Evolutionary conservation across 257 asterid genomes (phyloP).

Genomic region (Solanum ossicruentum): DNA sequence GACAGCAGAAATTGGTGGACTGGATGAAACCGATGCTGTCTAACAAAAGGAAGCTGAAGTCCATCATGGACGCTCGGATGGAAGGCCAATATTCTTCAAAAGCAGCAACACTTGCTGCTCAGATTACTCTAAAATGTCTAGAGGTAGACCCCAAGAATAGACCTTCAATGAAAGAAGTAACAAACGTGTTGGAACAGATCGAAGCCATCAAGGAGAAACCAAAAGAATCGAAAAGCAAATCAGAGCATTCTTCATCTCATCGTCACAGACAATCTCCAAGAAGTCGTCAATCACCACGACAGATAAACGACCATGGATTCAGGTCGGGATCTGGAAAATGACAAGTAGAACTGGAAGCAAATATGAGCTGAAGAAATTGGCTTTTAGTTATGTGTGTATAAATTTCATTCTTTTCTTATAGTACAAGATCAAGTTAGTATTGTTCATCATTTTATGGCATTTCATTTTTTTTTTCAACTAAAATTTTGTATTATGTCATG

Average conservation of each 20-base stretch:
- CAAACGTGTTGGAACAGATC: neutral
- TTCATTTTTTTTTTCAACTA: neutral
- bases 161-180: conserved; percentile 16
- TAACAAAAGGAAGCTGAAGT: conserved; percentile 3
- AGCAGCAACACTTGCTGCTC: conserved; percentile 7
- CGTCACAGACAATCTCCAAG: neutral
- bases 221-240: neutral
- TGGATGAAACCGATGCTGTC: conserved; percentile 5
- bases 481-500: neutral
- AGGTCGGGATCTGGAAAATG: neutral
- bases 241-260: neutral
- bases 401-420: neutral
- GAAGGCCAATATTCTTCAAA: conserved; percentile 11
- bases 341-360: neutral
- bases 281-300: neutral
- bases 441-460: neutral
- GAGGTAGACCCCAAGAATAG: conserved; percentile 1
- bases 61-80: conserved; percentile 4
- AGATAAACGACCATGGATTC: neutral
- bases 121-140: conserved; percentile 7
- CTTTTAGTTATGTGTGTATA: neutral
- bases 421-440: neutral
- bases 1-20: conserved; percentile 3
- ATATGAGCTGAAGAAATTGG: neutral
- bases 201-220: neutral